Conservation (phyloP, 345 rosid species). For the Syzygium jambos region DNA sequence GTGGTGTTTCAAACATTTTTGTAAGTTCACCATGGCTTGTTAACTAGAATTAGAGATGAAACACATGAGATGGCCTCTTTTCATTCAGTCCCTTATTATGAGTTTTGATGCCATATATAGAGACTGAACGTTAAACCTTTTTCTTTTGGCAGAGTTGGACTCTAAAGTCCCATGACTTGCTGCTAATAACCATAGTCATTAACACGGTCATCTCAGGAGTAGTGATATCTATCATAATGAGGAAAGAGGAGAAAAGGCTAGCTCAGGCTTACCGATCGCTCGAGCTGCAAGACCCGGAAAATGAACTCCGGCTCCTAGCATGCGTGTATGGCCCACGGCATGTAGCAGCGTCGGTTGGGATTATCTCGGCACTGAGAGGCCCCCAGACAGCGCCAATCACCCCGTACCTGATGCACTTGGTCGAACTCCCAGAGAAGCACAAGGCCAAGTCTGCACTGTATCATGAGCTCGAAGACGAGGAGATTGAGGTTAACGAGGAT, state of each 20-base stretch:
- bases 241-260: slow-evolving; percentile 23
- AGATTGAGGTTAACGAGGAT: slow-evolving; percentile 27
- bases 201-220: slow-evolving; percentile 53
- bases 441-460: slow-evolving; percentile 34
- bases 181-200: slow-evolving; percentile 42
- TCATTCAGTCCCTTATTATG: background rate
- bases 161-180: slow-evolving; percentile 31
- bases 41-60: background rate
- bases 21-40: slow-evolving; percentile 6
- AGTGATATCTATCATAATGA: slow-evolving; percentile 29
- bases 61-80: background rate
- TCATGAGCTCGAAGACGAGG: slow-evolving; percentile 51
- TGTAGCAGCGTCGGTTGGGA: slow-evolving; percentile 41
- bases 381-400: slow-evolving; percentile 24
- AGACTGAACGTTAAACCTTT: background rate
- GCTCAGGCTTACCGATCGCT: slow-evolving; percentile 33
- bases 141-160: slow-evolving; percentile 22
- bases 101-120: background rate
- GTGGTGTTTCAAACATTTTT: slow-evolving; percentile 1
- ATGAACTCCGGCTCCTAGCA: slow-evolving; percentile 54
- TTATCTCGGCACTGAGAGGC: slow-evolving; percentile 46
- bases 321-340: slow-evolving; percentile 78
- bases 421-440: slow-evolving; percentile 60
- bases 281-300: slow-evolving; percentile 33
- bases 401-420: slow-evolving; percentile 63